These are phyloP conservation scores for Boletales sp. DNA, from an alignment of 768 basidiomycete species.

Conservation along the genomic window DNA sequence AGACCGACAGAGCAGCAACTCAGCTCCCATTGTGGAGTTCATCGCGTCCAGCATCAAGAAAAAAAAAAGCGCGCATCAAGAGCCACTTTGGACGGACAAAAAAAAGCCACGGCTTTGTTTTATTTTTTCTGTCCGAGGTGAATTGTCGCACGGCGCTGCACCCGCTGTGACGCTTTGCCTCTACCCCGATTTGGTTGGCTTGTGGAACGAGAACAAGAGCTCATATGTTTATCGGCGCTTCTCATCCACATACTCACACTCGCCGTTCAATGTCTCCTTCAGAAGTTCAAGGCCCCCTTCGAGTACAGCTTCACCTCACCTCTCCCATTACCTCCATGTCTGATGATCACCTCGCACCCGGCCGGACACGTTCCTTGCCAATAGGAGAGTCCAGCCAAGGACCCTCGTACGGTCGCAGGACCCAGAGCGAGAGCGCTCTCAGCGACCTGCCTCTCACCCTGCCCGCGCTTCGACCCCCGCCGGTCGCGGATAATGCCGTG, in stretches of 20 bases:
- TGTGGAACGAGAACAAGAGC: slow-evolving; percentile 16
- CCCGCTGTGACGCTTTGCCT: background rate
- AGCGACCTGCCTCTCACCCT: slow-evolving; percentile 5
- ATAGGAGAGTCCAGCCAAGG: slow-evolving; percentile 24
- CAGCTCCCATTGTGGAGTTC: background rate
- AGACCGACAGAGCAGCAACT: slow-evolving; percentile 11
- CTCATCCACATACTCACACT: background rate
- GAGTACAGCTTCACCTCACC: slow-evolving; percentile 15
- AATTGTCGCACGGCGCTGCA: too few relatives aligned
- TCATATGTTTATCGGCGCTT: background rate
- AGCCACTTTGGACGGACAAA: background rate
- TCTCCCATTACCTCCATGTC: slow-evolving; percentile 9
- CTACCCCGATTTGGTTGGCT: slow-evolving; percentile 20
- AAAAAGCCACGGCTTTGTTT: background rate
- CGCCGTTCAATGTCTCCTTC: slow-evolving; percentile 15
- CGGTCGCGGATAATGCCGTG: slow-evolving; percentile 25
- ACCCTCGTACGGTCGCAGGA: slow-evolving; percentile 17
- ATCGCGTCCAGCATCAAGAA: background rate
- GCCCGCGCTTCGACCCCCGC: slow-evolving; percentile 6
- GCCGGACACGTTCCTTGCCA: slow-evolving; percentile 20
- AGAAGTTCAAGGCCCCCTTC: slow-evolving; percentile 20
- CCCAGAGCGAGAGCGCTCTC: slow-evolving; percentile 25
- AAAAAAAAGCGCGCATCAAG: background rate
- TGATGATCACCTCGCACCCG: slow-evolving; percentile 10
- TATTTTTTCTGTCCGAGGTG: too few relatives aligned